Conservation (phyloP, 2,329 filamentous ascomycete species). For the Epichloe uncinata region DNA sequence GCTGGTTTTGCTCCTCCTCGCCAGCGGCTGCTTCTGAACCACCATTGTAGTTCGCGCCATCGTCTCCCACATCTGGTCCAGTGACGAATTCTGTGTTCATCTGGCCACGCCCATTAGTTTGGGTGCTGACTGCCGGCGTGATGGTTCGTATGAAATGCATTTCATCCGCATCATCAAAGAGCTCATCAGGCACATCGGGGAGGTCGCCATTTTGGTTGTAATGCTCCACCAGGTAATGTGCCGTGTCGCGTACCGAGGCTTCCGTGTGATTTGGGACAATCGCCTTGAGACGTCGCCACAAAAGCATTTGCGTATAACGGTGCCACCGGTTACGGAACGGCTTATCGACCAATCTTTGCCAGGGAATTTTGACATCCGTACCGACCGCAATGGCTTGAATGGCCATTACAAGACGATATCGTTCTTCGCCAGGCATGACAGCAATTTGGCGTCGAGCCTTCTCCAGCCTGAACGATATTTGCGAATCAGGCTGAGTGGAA, state of each 20-base stretch:
- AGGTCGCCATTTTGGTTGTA: slow-evolving; percentile 21
- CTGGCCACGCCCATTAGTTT: background rate
- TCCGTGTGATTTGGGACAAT: slow-evolving; percentile 18
- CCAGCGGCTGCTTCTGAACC: slow-evolving; percentile 7
- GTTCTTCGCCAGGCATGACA: slow-evolving; percentile 30
- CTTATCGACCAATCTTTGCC: slow-evolving; percentile 31
- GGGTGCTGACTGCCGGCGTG: background rate
- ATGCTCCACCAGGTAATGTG: slow-evolving; percentile 21
- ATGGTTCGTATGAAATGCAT: slow-evolving; percentile 17
- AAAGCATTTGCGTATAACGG: slow-evolving; percentile 22
- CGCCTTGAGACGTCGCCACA: slow-evolving; percentile 26
- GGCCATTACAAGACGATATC: slow-evolving; percentile 28
- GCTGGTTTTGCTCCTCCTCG: background rate
- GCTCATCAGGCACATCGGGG: slow-evolving; percentile 18
- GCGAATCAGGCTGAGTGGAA: slow-evolving; percentile 18
- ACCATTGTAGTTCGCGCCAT: slow-evolving; percentile 6
- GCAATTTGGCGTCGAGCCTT: slow-evolving; percentile 28
- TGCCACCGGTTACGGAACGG: slow-evolving; percentile 26
- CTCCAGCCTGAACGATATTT: slow-evolving; percentile 28
- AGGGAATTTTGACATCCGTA: slow-evolving; percentile 35
- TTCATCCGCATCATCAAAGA: slow-evolving; percentile 20
- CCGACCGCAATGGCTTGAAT: slow-evolving; percentile 28
- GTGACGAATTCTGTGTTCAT: slow-evolving; percentile 17
- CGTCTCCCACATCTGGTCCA: slow-evolving; percentile 18
- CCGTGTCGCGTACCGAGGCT: slow-evolving; percentile 21